phyloP scores from a whole-genome alignment of 257 asterid genomes.

The Catharanthus roseus region DNA sequence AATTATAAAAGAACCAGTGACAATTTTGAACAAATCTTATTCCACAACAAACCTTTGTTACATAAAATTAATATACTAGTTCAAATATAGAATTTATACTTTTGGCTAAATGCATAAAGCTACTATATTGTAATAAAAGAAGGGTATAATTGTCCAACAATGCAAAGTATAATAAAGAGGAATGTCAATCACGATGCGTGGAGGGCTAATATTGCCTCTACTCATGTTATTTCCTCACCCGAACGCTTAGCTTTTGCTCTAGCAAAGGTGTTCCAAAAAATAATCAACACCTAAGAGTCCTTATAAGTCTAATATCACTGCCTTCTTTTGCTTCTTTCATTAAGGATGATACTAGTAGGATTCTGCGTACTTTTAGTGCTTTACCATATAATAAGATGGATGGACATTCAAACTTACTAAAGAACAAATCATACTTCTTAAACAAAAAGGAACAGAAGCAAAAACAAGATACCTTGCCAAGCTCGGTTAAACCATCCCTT shows the following conservation, averaged over 20 bases:
- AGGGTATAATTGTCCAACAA: not conserved
- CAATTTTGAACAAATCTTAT: too few relatives aligned
- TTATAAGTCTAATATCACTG: not conserved
- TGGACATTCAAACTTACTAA: not conserved
- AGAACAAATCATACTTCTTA: not conserved
- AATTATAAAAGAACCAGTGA: not conserved
- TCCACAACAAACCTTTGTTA: not conserved
- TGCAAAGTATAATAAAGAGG: not conserved
- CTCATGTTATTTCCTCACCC: not conserved
- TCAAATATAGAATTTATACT: too few relatives aligned
- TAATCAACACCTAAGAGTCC: not conserved
- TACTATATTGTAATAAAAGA: too few relatives aligned
- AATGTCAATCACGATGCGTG: not conserved
- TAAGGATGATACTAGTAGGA: not conserved
- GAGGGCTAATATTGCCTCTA: not conserved
- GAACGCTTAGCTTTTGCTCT: not conserved
- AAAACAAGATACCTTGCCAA: slow-evolving; percentile 54
- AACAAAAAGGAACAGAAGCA: slow-evolving; percentile 5
- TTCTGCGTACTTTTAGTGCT: not conserved
- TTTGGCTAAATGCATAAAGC: not conserved
- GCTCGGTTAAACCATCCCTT: slow-evolving; percentile 80
- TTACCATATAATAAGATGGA: not conserved
- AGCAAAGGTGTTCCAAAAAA: not conserved
- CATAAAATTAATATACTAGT: too few relatives aligned
- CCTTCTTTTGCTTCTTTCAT: not conserved